Conservation (phyloP, 2,329 filamentous ascomycete species). For the Verticillium dahliae region DNA sequence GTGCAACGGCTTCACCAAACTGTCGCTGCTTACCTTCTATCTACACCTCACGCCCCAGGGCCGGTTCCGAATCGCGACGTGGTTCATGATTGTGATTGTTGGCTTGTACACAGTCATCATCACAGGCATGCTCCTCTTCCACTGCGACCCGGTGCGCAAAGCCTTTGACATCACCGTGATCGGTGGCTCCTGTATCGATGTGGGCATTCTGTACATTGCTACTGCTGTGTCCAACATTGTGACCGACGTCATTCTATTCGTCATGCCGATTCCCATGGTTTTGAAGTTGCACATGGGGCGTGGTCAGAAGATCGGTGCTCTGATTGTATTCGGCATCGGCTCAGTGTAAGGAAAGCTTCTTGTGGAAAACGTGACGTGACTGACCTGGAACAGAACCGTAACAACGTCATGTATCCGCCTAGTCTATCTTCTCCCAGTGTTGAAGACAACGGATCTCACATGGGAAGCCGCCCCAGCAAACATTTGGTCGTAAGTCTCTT, state of each 20-base stretch:
- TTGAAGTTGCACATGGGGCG: conserved; percentile 33
- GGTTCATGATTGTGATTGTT: conserved; percentile 20
- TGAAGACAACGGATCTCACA: conserved; percentile 4
- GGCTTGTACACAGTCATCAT: conserved; percentile 23
- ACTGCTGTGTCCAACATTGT: conserved; percentile 40
- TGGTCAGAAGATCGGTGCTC: conserved; percentile 37
- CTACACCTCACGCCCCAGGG: conserved; percentile 25
- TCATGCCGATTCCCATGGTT: conserved; percentile 39
- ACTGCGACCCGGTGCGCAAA: conserved; percentile 26
- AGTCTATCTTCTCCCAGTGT: conserved; percentile 2
- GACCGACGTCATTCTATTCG: conserved; percentile 40
- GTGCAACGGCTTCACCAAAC: conserved; percentile 27
- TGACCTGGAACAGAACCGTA: background rate
- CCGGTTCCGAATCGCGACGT: conserved; percentile 23
- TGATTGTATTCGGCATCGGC: conserved; percentile 38
- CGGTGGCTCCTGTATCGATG: conserved; percentile 33
- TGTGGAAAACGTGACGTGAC: background rate
- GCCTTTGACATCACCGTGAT: conserved; percentile 21
- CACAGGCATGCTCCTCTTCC: conserved; percentile 26
- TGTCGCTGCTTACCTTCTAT: conserved; percentile 31
- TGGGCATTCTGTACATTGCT: conserved; percentile 38
- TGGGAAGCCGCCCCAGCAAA: conserved; percentile 10
- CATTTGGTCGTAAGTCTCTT: conserved; percentile 6
- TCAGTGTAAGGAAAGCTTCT: conserved; percentile 12
- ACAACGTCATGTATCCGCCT: conserved; percentile 7